phyloP scores from a whole-genome alignment of 1,139 yeast genomes.

The Scheffersomyces stambukii region DNA sequence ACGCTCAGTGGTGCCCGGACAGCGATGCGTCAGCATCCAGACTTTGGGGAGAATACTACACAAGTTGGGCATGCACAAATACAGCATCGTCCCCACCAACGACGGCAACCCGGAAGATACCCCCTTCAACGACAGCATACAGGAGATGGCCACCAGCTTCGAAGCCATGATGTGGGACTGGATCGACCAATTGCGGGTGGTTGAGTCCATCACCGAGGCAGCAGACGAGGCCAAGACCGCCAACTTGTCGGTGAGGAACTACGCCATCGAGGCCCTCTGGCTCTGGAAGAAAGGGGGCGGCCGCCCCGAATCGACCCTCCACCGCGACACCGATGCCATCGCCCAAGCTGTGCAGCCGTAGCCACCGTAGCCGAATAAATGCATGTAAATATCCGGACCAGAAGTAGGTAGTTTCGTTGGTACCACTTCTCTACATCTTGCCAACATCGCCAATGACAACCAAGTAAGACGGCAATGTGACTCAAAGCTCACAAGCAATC shows the following conservation, averaged over 20 bases:
- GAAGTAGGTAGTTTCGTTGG: too few species aligned
- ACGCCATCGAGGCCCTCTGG: conserved; percentile 94
- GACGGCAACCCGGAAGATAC: conserved; percentile 24
- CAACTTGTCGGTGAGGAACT: conserved; percentile 73
- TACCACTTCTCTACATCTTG: too few species aligned
- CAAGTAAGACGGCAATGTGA: conserved; percentile 2
- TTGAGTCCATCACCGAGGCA: conserved; percentile 72
- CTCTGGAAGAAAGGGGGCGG: conserved; percentile 85
- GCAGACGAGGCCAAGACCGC: conserved; percentile 64
- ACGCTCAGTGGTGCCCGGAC: conserved; percentile 78
- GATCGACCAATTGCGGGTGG: conserved; percentile 57
- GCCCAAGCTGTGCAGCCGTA: conserved; percentile 4
- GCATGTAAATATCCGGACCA: conserved; percentile 7
- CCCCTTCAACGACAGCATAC: conserved; percentile 33
- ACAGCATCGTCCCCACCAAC: conserved; percentile 44
- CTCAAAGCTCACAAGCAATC: neutral
- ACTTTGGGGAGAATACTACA: conserved; percentile 84
- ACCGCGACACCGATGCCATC: conserved; percentile 12
- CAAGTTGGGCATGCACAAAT: conserved; percentile 66
- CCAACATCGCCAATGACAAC: too few species aligned
- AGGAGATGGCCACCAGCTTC: conserved; percentile 41
- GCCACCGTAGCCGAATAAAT: too few species aligned
- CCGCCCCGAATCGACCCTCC: conserved; percentile 14
- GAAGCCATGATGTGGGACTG: conserved; percentile 74
- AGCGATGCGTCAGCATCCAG: conserved; percentile 80